Conservation (phyloP, 2,329 filamentous ascomycete species). For the Rosellinia necatrix region DNA sequence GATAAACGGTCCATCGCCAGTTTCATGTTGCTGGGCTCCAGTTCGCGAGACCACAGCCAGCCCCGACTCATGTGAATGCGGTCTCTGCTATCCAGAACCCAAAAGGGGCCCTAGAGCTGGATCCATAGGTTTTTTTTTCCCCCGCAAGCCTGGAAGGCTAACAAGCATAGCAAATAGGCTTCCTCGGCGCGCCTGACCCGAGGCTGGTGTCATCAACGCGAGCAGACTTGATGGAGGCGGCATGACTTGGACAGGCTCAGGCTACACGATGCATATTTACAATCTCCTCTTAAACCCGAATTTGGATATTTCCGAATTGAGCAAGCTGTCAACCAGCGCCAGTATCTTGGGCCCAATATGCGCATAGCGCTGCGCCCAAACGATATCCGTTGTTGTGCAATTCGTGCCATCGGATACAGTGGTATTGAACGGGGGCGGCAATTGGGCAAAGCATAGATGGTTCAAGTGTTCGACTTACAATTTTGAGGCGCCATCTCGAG, state of each 20-base stretch:
- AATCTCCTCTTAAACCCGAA: neutral
- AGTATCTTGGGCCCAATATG: neutral
- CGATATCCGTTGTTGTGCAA: neutral
- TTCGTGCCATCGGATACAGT: neutral
- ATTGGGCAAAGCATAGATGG: constrained; percentile 1
- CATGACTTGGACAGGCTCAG: neutral
- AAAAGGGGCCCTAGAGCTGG: no score
- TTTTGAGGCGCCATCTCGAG: constrained; percentile 38
- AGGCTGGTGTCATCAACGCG: neutral
- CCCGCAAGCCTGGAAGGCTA: neutral
- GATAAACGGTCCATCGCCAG: neutral
- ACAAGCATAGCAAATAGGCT: neutral
- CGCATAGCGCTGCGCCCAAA: neutral
- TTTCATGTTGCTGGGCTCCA: no score
- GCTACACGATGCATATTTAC: neutral
- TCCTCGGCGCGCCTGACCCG: neutral
- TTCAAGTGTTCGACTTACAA: constrained; percentile 31
- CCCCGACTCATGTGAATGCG: neutral
- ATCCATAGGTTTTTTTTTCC: neutral
- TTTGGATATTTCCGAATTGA: neutral
- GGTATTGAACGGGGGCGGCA: neutral
- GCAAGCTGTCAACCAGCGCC: neutral
- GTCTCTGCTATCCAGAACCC: neutral
- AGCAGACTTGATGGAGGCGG: neutral
- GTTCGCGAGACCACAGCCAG: no score